Conservation (phyloP, 208 protist genomes). For the Crithidia expoeki region DNA sequence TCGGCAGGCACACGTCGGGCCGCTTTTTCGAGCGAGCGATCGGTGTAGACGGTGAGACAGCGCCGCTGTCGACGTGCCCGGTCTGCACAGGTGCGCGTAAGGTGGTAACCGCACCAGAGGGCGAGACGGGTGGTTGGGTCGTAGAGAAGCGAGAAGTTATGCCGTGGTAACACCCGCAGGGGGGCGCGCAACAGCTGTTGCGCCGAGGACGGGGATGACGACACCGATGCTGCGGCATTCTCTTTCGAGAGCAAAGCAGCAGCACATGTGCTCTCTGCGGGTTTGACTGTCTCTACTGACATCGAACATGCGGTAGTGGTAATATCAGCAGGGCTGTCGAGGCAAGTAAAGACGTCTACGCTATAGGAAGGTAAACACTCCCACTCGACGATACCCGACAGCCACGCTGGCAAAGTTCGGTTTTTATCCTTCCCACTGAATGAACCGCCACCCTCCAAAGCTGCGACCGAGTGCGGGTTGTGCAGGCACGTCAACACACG, state of each 20-base stretch:
- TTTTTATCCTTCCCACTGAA: neutral
- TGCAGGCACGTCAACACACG: conserved; percentile 10
- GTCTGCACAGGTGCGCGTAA: conserved; percentile 25
- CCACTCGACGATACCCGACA: conserved; percentile 14
- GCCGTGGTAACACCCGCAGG: conserved; percentile 37
- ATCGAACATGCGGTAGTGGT: neutral
- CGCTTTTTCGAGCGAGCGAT: conserved; percentile 38
- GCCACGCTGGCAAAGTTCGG: neutral
- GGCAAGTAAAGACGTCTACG: conserved; percentile 22
- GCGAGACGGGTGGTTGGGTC: conserved; percentile 37
- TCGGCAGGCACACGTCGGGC: conserved; percentile 25
- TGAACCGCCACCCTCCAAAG: neutral
- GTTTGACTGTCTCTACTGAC: neutral
- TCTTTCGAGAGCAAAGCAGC: too few species aligned
- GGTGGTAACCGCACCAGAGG: conserved; percentile 60
- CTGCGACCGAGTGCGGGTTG: neutral
- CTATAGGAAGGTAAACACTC: neutral
- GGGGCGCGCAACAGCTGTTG: conserved; percentile 1
- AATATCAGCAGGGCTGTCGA: neutral
- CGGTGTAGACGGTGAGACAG: conserved; percentile 35
- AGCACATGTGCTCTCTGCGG: neutral
- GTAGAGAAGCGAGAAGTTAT: conserved; percentile 56
- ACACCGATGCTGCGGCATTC: neutral
- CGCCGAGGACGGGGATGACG: neutral
- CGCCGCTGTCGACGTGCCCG: conserved; percentile 38